Conservation (phyloP, 768 basidiomycete species). For the Boletus subparvulus region DNA sequence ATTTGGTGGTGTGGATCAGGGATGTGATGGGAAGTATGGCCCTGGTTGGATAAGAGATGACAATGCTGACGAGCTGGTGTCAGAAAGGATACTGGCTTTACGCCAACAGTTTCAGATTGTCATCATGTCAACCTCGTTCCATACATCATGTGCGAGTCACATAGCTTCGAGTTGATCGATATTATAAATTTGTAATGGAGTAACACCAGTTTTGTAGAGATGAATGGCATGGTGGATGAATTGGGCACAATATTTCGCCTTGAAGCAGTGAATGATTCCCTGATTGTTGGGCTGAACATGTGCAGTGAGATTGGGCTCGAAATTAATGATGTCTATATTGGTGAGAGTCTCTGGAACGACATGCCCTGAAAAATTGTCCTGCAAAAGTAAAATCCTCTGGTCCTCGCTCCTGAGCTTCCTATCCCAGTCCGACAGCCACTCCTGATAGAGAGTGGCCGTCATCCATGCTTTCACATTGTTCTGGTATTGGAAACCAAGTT, state of each 20-base stretch:
- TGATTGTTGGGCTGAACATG: constrained; percentile 38
- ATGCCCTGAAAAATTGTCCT: constrained; percentile 6
- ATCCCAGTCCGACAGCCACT: constrained; percentile 8
- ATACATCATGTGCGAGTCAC: not conserved
- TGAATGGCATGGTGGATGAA: not conserved
- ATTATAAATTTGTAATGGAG: not conserved
- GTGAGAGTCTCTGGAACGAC: constrained; percentile 32
- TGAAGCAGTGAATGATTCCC: constrained; percentile 31
- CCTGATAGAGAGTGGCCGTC: not conserved
- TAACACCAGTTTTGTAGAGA: not conserved
- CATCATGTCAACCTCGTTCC: not conserved
- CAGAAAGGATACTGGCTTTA: not conserved
- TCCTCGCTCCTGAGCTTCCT: not conserved
- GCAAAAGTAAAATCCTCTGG: not conserved
- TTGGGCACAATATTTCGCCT: constrained; percentile 32
- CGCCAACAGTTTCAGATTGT: not conserved
- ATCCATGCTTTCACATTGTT: constrained; percentile 5
- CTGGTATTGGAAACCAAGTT: constrained; percentile 2
- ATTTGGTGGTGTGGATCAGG: too few species aligned
- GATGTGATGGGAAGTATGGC: too few species aligned
- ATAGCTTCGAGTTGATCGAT: constrained; percentile 1
- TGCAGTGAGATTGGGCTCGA: constrained; percentile 37
- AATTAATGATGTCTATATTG: constrained; percentile 17
- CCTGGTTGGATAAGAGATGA: too few species aligned
- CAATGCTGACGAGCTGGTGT: not conserved